Conservation (phyloP, 2,329 filamentous ascomycete genomes). For the Epichloe baconii region DNA sequence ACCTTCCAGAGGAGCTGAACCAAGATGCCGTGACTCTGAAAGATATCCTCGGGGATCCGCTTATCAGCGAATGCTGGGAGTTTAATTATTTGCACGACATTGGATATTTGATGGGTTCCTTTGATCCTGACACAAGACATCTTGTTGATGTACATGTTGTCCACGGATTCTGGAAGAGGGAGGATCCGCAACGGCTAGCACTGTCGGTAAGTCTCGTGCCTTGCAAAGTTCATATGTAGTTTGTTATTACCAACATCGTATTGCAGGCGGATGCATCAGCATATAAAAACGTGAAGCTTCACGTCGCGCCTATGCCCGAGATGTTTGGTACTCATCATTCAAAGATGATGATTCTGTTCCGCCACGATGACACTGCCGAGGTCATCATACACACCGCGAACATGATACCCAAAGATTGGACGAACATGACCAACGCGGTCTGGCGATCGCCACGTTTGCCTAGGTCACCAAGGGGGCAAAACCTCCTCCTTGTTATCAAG, state of each 20-base stretch:
- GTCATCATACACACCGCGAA: slow-evolving; percentile 82
- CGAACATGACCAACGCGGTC: slow-evolving; percentile 72
- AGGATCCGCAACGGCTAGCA: slow-evolving; percentile 43
- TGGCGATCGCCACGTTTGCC: slow-evolving; percentile 67
- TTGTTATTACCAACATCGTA: not conserved
- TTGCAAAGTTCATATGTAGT: not conserved
- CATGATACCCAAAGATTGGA: slow-evolving; percentile 81
- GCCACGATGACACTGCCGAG: slow-evolving; percentile 64
- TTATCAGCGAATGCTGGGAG: slow-evolving; percentile 59
- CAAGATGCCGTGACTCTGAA: slow-evolving; percentile 49
- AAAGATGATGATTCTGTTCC: slow-evolving; percentile 77
- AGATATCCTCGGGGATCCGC: slow-evolving; percentile 60
- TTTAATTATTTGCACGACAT: slow-evolving; percentile 57
- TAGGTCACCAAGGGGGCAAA: slow-evolving; percentile 14
- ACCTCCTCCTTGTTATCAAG: not conserved
- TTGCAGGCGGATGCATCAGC: slow-evolving; percentile 28
- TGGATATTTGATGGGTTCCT: slow-evolving; percentile 39
- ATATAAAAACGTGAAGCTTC: slow-evolving; percentile 55
- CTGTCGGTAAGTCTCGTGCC: slow-evolving; percentile 37
- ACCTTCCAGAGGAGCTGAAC: slow-evolving; percentile 48
- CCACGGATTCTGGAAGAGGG: slow-evolving; percentile 53
- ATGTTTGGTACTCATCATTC: slow-evolving; percentile 76
- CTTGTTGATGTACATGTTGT: slow-evolving; percentile 41
- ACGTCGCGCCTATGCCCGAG: slow-evolving; percentile 68
- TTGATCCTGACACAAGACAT: slow-evolving; percentile 36